These are phyloP conservation scores for Hygrophorus pudorinus DNA, from an alignment of 768 basidiomycete genomes.

Conservation along the genomic window DNA sequence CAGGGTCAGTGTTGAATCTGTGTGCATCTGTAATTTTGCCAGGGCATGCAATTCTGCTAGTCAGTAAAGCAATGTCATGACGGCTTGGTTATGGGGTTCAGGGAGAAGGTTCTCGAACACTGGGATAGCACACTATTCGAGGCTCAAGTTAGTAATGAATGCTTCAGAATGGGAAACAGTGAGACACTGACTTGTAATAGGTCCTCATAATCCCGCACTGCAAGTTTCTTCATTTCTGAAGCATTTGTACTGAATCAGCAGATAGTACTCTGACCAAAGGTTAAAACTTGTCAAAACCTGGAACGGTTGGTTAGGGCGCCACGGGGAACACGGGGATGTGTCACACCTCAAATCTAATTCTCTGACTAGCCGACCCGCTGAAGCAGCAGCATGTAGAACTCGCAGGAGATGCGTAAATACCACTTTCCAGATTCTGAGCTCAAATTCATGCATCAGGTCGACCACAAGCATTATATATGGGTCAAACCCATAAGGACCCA, in stretches of 20 bases:
- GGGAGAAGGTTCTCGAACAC: constrained; percentile 27
- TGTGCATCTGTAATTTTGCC: constrained; percentile 28
- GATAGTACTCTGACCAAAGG: constrained; percentile 24
- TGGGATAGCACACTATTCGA: constrained; percentile 20
- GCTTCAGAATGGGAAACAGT: not conserved
- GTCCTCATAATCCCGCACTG: constrained; percentile 31
- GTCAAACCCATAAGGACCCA: constrained; percentile 12
- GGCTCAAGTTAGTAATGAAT: not conserved
- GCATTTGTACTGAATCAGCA: constrained; percentile 23
- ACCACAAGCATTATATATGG: constrained; percentile 15
- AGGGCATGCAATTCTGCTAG: constrained; percentile 18
- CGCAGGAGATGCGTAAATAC: constrained; percentile 20
- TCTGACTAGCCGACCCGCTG: constrained; percentile 5
- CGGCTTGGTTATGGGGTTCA: constrained; percentile 14
- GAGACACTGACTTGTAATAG: constrained; percentile 24
- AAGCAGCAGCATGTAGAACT: constrained; percentile 11
- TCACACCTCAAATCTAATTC: constrained; percentile 9
- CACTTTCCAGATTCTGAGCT: constrained; percentile 23
- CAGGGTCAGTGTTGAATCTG: constrained; percentile 20
- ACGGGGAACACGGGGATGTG: not conserved
- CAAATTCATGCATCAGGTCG: constrained; percentile 24
- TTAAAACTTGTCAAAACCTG: constrained; percentile 18
- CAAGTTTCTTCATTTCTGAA: constrained; percentile 23
- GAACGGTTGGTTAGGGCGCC: not conserved
- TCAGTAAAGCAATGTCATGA: too few relatives aligned